Conservation (phyloP, 2,329 filamentous ascomycete genomes). For the Xylaria sp. region DNA sequence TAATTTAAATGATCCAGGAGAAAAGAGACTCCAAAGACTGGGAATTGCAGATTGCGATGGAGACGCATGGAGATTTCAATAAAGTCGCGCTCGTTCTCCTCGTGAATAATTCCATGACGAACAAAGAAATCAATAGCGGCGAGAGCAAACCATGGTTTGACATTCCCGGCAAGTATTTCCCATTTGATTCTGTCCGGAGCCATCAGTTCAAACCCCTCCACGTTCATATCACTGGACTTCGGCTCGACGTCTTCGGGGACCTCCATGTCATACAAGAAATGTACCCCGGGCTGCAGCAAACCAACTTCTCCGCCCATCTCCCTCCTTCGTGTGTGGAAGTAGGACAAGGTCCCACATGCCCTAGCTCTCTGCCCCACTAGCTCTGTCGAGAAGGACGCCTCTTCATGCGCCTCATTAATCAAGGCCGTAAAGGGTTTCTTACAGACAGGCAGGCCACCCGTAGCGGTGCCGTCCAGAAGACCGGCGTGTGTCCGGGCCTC, state of each 20-base stretch:
- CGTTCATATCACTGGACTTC: slow-evolving; percentile 73
- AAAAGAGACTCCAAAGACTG: slow-evolving; percentile 24
- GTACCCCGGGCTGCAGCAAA: slow-evolving; percentile 70
- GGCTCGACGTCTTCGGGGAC: slow-evolving; percentile 63
- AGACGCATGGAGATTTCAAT: slow-evolving; percentile 63
- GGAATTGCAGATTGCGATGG: slow-evolving; percentile 41
- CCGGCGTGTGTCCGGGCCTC: slow-evolving; percentile 75
- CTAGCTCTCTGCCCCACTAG: slow-evolving; percentile 64
- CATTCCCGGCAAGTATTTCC: slow-evolving; percentile 68
- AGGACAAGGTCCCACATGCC: slow-evolving; percentile 71
- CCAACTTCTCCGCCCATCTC: slow-evolving; percentile 73
- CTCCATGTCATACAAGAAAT: slow-evolving; percentile 78
- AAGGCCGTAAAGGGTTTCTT: slow-evolving; percentile 72
- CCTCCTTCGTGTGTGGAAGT: slow-evolving; percentile 70
- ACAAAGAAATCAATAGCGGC: slow-evolving; percentile 78
- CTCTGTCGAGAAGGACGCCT: slow-evolving; percentile 72
- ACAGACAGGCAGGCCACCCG: slow-evolving; percentile 73
- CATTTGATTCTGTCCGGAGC: slow-evolving; percentile 62
- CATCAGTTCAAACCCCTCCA: slow-evolving; percentile 63
- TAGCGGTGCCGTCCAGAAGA: slow-evolving; percentile 79
- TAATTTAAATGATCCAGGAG: slow-evolving; percentile 8
- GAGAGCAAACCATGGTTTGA: slow-evolving; percentile 77
- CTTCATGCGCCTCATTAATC: slow-evolving; percentile 74
- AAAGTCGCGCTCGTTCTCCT: slow-evolving; percentile 73
- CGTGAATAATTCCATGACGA: slow-evolving; percentile 71